A percentile compares a stretch with the other conserved stretches of the same genome.
These are phyloP conservation scores for Nyssa sinensis DNA, from an alignment of 148 eudicot species.

Conservation along the genomic window DNA sequence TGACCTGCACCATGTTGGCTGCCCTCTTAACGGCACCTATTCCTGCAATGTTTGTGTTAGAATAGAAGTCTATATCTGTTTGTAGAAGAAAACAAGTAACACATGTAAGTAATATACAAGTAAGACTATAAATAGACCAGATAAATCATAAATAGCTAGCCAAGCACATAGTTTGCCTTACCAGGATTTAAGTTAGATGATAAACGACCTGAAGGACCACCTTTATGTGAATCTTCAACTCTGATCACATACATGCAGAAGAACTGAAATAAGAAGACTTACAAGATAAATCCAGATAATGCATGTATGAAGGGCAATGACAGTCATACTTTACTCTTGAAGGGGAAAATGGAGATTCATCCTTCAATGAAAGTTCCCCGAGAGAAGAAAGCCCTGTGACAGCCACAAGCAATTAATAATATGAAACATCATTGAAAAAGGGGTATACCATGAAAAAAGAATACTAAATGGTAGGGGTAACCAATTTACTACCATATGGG, in stretches of 20 bases:
- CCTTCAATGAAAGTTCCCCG: slow-evolving; percentile 50
- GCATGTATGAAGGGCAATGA: neutral
- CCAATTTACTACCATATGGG: too few species aligned
- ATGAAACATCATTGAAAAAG: too few species aligned
- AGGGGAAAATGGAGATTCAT: slow-evolving; percentile 57
- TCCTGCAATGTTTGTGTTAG: slow-evolving; percentile 28
- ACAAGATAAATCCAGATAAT: slow-evolving; percentile 11
- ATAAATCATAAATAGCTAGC: neutral
- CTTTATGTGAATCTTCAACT: slow-evolving; percentile 42
- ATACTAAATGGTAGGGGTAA: too few species aligned
- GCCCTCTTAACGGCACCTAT: slow-evolving; percentile 21
- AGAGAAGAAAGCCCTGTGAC: slow-evolving; percentile 34
- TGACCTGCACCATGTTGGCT: slow-evolving; percentile 25
- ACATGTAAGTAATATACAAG: neutral
- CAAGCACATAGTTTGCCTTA: slow-evolving; percentile 9
- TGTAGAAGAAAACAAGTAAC: neutral
- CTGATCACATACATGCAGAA: slow-evolving; percentile 17
- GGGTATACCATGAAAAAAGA: too few species aligned
- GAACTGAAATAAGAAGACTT: slow-evolving; percentile 10
- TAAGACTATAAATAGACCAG: neutral
- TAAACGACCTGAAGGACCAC: slow-evolving; percentile 52
- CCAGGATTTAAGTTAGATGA: slow-evolving; percentile 39
- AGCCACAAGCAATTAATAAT: slow-evolving; percentile 7
- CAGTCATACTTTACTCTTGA: slow-evolving; percentile 52
- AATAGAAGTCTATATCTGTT: neutral